Evolutionary conservation across 371 early-diverging fungal species (phyloP).

Genomic region (Rhizopus sp.): DNA sequence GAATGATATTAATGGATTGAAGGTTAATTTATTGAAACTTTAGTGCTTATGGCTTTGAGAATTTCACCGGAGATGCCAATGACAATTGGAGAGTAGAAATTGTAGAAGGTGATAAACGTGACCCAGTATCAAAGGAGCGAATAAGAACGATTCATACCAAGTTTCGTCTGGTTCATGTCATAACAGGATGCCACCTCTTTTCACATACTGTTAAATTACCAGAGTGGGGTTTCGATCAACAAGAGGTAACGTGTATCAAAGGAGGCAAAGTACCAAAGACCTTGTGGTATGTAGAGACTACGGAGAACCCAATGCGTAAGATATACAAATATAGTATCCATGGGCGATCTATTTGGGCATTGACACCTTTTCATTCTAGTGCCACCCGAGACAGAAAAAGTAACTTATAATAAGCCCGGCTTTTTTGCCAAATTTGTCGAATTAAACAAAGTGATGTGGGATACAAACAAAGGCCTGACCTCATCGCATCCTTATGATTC

Average conservation of each 20-base stretch:
- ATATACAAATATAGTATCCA: not conserved
- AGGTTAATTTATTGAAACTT: not conserved
- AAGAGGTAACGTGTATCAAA: constrained; percentile 90
- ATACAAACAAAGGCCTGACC: constrained; percentile 86
- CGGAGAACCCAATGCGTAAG: constrained; percentile 53
- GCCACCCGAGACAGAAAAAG: constrained; percentile 48
- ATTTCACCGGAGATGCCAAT: constrained; percentile 51
- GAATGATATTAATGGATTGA: constrained; percentile 17
- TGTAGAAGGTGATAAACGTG: constrained; percentile 57
- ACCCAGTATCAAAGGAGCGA: constrained; percentile 53
- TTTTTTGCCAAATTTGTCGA: constrained; percentile 87
- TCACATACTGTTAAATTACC: constrained; percentile 87
- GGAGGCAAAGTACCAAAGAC: constrained; percentile 65
- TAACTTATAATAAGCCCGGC: constrained; percentile 59
- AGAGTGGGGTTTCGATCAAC: constrained; percentile 97
- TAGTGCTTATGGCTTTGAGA: constrained; percentile 62
- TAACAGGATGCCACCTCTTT: constrained; percentile 76
- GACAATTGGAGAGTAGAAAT: constrained; percentile 82
- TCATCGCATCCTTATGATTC: constrained; percentile 94
- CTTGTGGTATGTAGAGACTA: constrained; percentile 69
- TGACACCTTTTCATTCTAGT: constrained; percentile 30
- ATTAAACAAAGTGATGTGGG: constrained; percentile 87
- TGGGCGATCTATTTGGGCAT: not conserved
- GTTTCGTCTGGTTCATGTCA: constrained; percentile 78
- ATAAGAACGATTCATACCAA: constrained; percentile 71